phyloP scores from a whole-genome alignment of 1,284 basidiomycete genomes.

The Neonothopanus nambi region DNA sequence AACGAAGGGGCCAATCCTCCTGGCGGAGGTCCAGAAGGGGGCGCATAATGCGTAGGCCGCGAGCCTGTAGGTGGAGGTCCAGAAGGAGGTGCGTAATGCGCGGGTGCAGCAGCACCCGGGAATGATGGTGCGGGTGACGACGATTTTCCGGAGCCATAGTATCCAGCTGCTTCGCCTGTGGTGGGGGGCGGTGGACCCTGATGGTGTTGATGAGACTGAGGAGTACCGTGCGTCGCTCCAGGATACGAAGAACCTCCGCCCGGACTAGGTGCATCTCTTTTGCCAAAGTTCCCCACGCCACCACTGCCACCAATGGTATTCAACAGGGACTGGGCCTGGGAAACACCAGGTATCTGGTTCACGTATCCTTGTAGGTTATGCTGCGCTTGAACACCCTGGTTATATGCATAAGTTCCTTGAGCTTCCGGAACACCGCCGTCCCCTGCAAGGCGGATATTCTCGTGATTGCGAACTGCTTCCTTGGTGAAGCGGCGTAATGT shows the following conservation, averaged over 20 bases:
- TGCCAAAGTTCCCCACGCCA: conserved; percentile 9
- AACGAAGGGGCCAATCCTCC: conserved; percentile 11
- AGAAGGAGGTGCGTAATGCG: no score
- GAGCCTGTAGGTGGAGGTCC: no score
- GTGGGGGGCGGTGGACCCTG: conserved; percentile 14
- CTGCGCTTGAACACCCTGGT: conserved; percentile 49
- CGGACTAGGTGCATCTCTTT: conserved; percentile 11
- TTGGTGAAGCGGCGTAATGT: conserved; percentile 64
- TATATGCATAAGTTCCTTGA: conserved; percentile 47
- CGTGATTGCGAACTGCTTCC: conserved; percentile 68
- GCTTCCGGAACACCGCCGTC: conserved; percentile 48
- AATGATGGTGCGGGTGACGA: conserved; percentile 11
- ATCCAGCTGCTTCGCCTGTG: conserved; percentile 29
- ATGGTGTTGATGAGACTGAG: conserved; percentile 6
- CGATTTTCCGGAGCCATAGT: conserved; percentile 13
- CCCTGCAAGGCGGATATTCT: conserved; percentile 65
- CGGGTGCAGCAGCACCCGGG: no score
- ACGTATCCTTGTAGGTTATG: conserved; percentile 46
- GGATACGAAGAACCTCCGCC: conserved; percentile 6
- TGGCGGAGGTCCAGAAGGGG: no score
- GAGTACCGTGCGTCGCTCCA: conserved; percentile 1
- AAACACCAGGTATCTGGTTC: conserved; percentile 49
- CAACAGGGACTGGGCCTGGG: conserved; percentile 44
- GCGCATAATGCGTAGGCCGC: no score
- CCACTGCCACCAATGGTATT: conserved; percentile 23